These are phyloP conservation scores for Mycena maculata DNA, from an alignment of 768 basidiomycete genomes.

Conservation along the genomic window DNA sequence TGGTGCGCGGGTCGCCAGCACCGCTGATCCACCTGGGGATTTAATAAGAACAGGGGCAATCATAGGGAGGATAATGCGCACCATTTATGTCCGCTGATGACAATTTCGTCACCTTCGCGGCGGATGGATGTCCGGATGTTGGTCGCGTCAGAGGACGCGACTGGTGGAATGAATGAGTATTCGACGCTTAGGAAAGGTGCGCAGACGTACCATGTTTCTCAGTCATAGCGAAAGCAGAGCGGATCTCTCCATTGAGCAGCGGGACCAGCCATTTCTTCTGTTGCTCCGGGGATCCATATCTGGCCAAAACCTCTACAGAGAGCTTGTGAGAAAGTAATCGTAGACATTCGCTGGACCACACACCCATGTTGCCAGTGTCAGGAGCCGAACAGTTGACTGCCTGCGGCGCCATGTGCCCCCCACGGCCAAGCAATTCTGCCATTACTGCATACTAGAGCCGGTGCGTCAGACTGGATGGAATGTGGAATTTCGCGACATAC, in stretches of 20 bases:
- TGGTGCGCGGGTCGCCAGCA: constrained; percentile 92
- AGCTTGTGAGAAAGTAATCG: background rate
- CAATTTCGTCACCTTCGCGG: constrained; percentile 86
- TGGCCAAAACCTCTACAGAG: constrained; percentile 89
- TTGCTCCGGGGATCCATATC: constrained; percentile 92
- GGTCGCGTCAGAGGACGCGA: constrained; percentile 95
- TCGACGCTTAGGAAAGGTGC: constrained; percentile 5
- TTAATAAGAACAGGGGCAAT: background rate
- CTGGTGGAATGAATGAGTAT: constrained; percentile 49
- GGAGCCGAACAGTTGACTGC: constrained; percentile 95
- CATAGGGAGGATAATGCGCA: constrained; percentile 41
- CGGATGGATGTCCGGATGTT: constrained; percentile 92
- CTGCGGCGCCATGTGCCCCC: constrained; percentile 85
- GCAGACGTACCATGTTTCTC: constrained; percentile 79
- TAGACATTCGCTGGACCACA: constrained; percentile 34
- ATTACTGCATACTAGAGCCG: constrained; percentile 88
- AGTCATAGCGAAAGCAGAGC: constrained; percentile 97
- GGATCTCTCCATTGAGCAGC: constrained; percentile 91
- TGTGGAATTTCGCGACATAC: constrained; percentile 52
- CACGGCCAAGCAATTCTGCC: constrained; percentile 94
- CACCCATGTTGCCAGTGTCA: constrained; percentile 98
- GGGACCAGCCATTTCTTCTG: constrained; percentile 92
- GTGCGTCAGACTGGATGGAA: background rate
- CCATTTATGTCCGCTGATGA: constrained; percentile 98
- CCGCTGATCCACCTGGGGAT: constrained; percentile 92